Percentiles rank a stretch among this genome's conserved stretches.
Evolutionary conservation across 2,329 filamentous ascomycete species (phyloP).

Genomic region (Thielaviopsis populi): DNA sequence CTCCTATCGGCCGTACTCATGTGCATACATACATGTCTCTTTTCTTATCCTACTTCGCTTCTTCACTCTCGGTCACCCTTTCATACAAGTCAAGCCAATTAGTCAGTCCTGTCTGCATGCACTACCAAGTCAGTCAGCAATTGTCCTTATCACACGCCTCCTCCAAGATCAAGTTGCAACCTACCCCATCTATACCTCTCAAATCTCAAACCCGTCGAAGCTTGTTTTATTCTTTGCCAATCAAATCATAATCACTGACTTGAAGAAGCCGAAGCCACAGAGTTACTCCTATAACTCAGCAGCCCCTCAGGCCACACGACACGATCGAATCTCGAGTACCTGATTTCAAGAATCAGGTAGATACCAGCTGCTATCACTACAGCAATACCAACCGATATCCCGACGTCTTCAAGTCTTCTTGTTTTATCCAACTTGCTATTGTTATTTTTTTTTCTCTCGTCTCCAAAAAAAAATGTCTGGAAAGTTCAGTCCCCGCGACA

Average conservation of each 20-base stretch:
- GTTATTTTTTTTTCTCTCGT: not conserved
- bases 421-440: no score
- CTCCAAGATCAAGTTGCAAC: not conserved
- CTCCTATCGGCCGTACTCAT: no score
- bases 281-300: not conserved
- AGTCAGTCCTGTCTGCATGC: no score
- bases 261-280: not conserved
- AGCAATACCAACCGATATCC: not conserved
- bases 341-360: not conserved
- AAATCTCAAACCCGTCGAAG: not conserved
- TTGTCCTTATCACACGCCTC: not conserved
- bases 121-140: no score
- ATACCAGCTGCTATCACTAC: not conserved
- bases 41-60: not conserved
- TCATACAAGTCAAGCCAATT: no score
- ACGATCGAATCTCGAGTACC: not conserved
- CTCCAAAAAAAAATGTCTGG: conserved; percentile 6
- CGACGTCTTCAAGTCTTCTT: not conserved
- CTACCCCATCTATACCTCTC: not conserved
- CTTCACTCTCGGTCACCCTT: not conserved
- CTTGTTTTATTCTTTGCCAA: not conserved
- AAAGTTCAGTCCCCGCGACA: conserved; percentile 13
- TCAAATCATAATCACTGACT: not conserved
- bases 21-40: not conserved
- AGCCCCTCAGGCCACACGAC: not conserved